These are phyloP conservation scores for Pueraria montana DNA, from an alignment of 306 rosid genomes.

Conservation along the genomic window DNA sequence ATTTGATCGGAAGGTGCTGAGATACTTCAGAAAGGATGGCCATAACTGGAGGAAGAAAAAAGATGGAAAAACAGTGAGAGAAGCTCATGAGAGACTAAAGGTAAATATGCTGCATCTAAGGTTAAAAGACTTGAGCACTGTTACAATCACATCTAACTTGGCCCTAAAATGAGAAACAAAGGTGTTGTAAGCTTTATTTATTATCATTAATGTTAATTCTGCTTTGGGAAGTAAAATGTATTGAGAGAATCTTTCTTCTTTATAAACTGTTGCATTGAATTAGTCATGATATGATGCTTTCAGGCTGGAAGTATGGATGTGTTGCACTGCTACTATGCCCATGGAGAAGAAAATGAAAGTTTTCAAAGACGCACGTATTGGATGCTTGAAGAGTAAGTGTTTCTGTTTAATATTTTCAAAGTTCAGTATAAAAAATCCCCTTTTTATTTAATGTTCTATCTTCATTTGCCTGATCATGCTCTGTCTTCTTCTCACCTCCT, in stretches of 20 bases:
- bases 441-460: not conserved
- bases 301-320: slow-evolving; percentile 88
- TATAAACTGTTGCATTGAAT: slow-evolving; percentile 32
- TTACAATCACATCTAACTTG: slow-evolving; percentile 19
- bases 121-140: not conserved
- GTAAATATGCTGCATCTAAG: slow-evolving; percentile 51
- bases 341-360: slow-evolving; percentile 83
- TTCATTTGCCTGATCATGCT: slow-evolving; percentile 6
- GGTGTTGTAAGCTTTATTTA: slow-evolving; percentile 20
- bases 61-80: slow-evolving; percentile 91
- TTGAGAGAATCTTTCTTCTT: slow-evolving; percentile 26
- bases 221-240: slow-evolving; percentile 35
- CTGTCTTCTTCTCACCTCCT: not conserved
- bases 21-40: slow-evolving; percentile 95
- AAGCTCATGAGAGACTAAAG: slow-evolving; percentile 97
- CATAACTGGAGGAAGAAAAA: slow-evolving; percentile 98
- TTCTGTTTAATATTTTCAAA: slow-evolving; percentile 34
- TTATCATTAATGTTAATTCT: slow-evolving; percentile 17
- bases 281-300: slow-evolving; percentile 33
- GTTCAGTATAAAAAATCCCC: not conserved
- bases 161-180: slow-evolving; percentile 18
- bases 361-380: slow-evolving; percentile 94
- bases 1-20: slow-evolving; percentile 88
- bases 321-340: slow-evolving; percentile 92
- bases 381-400: slow-evolving; percentile 93